phyloP scores from a whole-genome alignment of 2,329 filamentous ascomycete genomes.

The Penicillium frequentans region DNA sequence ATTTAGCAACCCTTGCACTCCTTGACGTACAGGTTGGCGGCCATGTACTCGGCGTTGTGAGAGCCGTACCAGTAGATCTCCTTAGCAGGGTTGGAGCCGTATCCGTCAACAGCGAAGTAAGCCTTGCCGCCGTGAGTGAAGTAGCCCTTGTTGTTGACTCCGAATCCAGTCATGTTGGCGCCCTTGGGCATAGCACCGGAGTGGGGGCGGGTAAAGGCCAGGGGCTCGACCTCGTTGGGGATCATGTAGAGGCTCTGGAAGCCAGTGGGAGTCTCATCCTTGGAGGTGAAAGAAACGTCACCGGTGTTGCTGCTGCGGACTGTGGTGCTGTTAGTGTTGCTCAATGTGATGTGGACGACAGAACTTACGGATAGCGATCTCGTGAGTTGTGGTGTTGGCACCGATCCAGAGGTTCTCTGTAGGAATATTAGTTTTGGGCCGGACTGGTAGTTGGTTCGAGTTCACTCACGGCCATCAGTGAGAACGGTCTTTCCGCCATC shows the following conservation, averaged over 20 bases:
- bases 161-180: conserved; percentile 24
- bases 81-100: conserved; percentile 20
- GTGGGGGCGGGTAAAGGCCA: conserved; percentile 28
- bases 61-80: conserved; percentile 28
- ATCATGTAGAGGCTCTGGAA: conserved; percentile 31
- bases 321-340: conserved; percentile 6
- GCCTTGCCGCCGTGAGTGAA: conserved; percentile 27
- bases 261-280: conserved; percentile 23
- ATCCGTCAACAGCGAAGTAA: conserved; percentile 28
- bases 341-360: neutral
- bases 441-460: neutral
- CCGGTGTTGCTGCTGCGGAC: conserved; percentile 21
- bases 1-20: conserved; percentile 24
- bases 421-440: neutral
- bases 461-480: conserved; percentile 27
- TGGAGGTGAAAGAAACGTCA: conserved; percentile 25
- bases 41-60: conserved; percentile 22
- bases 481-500: conserved; percentile 26
- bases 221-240: conserved; percentile 19
- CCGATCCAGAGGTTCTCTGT: conserved; percentile 25
- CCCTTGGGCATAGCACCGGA: conserved; percentile 26
- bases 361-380: conserved; percentile 29
- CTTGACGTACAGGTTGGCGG: conserved; percentile 26
- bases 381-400: conserved; percentile 18
- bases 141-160: conserved; percentile 26